Conservation (phyloP, 2,329 filamentous ascomycete species). For the Colletotrichum sp. region DNA sequence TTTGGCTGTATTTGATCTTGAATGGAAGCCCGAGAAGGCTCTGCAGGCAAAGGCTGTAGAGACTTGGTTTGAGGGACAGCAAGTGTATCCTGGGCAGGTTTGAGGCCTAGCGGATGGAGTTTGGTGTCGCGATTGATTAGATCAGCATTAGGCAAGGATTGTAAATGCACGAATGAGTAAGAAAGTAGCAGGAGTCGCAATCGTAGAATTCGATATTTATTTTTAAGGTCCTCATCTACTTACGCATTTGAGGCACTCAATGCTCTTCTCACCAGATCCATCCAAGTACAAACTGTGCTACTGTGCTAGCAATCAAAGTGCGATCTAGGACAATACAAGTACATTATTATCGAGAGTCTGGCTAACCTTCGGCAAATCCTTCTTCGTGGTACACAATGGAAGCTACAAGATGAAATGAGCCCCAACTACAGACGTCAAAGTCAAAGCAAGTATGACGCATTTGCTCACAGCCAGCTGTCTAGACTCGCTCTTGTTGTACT, state of each 20-base stretch:
- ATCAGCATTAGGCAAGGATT: not conserved
- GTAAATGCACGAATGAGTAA: accelerated
- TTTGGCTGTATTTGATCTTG: conserved; percentile 57
- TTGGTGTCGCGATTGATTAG: not conserved
- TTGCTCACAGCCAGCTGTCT: not conserved
- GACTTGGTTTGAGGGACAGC: conserved; percentile 58
- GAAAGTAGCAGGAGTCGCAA: accelerated
- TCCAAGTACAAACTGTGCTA: not conserved
- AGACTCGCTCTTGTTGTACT: not conserved
- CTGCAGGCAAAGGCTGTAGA: conserved; percentile 51
- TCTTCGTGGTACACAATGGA: accelerated
- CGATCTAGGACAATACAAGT: accelerated
- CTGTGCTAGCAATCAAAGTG: accelerated
- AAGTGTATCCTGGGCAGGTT: conserved; percentile 36
- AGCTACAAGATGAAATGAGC: not conserved
- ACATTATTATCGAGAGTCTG: not conserved
- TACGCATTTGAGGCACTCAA: no score
- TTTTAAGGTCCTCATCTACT: not conserved
- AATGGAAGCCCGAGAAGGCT: conserved; percentile 51
- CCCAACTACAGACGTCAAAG: not conserved
- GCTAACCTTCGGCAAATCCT: not conserved
- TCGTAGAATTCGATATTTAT: accelerated
- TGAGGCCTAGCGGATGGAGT: not conserved
- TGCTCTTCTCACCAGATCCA: not conserved
- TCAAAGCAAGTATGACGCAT: not conserved